Conservation (phyloP, 2,329 filamentous ascomycete species). For the Chaetomiaceae sp. region DNA sequence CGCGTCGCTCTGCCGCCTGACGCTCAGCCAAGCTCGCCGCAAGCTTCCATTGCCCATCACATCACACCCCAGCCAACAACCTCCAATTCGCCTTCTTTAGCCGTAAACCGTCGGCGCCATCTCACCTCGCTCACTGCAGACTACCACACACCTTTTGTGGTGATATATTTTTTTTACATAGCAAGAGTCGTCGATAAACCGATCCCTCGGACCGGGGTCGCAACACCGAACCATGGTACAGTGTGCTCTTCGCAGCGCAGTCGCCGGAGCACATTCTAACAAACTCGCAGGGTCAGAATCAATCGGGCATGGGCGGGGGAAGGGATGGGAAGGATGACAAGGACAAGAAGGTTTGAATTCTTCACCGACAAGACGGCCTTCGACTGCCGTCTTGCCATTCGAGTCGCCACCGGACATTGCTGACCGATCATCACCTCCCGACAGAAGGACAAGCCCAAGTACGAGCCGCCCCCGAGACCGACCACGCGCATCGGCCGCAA, state of each 20-base stretch:
- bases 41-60: slow-evolving; percentile 11
- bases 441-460: slow-evolving; percentile 99
- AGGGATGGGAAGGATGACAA: slow-evolving; percentile 78
- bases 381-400: neutral
- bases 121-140: neutral
- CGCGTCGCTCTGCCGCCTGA: slow-evolving; percentile 25
- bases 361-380: neutral
- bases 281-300: slow-evolving; percentile 66
- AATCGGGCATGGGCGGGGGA: slow-evolving; percentile 77
- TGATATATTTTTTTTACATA: neutral
- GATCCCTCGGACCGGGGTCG: neutral
- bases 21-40: slow-evolving; percentile 13
- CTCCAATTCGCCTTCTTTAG: neutral
- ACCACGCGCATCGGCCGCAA: slow-evolving; percentile 96
- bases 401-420: slow-evolving; percentile 5
- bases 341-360: slow-evolving; percentile 77
- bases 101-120: neutral
- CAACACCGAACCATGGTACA: slow-evolving; percentile 28
- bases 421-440: slow-evolving; percentile 13
- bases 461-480: slow-evolving; percentile 94
- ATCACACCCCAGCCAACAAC: slow-evolving; percentile 12
- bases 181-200: neutral
- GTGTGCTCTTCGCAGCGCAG: neutral
- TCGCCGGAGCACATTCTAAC: slow-evolving; percentile 17
- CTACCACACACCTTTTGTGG: neutral